phyloP scores from a whole-genome alignment of 176 grass and related monocot genomes.

The Triticum timopheevii region DNA sequence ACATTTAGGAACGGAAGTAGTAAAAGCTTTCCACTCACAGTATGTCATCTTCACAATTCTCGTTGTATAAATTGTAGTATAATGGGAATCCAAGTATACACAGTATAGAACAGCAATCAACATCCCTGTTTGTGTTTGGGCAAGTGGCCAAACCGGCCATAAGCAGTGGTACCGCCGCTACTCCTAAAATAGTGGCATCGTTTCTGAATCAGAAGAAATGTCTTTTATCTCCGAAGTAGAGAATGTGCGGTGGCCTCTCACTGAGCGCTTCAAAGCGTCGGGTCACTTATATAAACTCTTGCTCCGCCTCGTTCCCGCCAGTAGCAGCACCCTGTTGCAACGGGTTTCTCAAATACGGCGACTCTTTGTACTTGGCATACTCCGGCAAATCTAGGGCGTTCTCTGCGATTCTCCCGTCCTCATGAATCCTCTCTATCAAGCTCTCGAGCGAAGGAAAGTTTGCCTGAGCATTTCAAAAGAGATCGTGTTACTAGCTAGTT shows the following conservation, averaged over 20 bases:
- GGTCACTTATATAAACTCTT: slow-evolving; percentile 27
- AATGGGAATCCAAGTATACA: background rate
- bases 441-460: slow-evolving; percentile 88
- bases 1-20: too few species aligned
- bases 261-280: background rate
- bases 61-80: background rate
- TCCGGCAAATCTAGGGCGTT: slow-evolving; percentile 72
- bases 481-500: background rate
- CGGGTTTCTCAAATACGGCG: slow-evolving; percentile 55
- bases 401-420: slow-evolving; percentile 85
- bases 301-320: background rate
- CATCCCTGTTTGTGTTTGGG: background rate
- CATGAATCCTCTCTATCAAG: slow-evolving; percentile 91
- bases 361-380: slow-evolving; percentile 68
- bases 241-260: background rate
- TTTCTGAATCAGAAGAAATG: slow-evolving; percentile 11
- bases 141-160: background rate
- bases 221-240: background rate
- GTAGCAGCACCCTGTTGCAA: slow-evolving; percentile 35
- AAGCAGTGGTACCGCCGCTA: background rate
- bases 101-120: background rate
- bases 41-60: background rate
- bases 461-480: slow-evolving; percentile 48
- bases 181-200: too few species aligned
- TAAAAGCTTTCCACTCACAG: background rate